A percentile compares a stretch with the other conserved stretches of the same genome.
Evolutionary conservation across 2,329 filamentous ascomycete genomes (phyloP).

Genomic region (Monosporascus sp.): DNA sequence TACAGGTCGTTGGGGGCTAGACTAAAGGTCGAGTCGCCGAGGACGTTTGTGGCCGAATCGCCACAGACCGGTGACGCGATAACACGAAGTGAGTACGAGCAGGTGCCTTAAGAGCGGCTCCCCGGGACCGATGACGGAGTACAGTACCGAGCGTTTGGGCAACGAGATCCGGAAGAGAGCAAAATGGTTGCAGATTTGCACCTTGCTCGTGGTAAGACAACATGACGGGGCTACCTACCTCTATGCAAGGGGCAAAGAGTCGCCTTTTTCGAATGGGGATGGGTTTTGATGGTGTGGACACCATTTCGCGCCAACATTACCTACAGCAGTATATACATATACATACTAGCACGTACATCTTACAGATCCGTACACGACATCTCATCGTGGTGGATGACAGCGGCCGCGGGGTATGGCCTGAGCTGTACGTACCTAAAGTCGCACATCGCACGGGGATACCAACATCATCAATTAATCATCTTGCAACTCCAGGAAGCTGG

Average conservation of each 20-base stretch:
- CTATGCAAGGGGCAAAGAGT: background rate
- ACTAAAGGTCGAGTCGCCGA: background rate
- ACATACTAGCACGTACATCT: too few relatives aligned
- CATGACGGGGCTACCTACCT: background rate
- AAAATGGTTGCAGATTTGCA: background rate
- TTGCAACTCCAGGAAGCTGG: background rate
- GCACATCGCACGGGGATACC: too few relatives aligned
- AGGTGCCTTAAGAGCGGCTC: background rate
- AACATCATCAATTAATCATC: too few relatives aligned
- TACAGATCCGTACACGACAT: constrained; percentile 1
- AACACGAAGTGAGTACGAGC: background rate
- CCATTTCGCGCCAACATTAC: background rate
- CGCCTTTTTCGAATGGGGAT: background rate
- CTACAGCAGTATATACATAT: too few relatives aligned
- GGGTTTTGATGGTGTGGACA: background rate
- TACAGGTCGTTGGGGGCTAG: background rate
- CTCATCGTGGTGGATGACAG: constrained; percentile 1
- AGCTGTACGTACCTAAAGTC: too few relatives aligned
- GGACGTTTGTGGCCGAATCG: background rate
- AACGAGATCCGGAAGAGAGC: background rate
- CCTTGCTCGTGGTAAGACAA: background rate
- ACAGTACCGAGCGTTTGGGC: background rate
- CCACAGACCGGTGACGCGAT: background rate
- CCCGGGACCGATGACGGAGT: background rate
- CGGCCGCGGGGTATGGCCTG: too few relatives aligned